Evolutionary conservation across 2,329 filamentous ascomycete species (phyloP).

Genomic region (Diaporthe citriasiana): DNA sequence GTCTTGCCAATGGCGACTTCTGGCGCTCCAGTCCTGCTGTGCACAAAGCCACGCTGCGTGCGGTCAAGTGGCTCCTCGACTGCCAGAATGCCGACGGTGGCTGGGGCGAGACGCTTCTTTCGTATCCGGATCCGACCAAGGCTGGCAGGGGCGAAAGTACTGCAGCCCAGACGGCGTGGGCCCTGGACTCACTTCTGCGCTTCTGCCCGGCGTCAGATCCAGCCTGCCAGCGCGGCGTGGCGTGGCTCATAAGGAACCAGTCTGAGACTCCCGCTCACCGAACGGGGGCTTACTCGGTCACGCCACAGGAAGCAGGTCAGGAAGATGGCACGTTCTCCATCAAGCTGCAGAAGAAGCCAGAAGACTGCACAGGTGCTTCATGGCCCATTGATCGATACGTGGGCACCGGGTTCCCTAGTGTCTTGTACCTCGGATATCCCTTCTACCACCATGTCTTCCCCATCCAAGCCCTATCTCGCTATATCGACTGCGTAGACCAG

Average conservation of each 20-base stretch:
- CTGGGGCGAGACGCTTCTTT: conserved; percentile 19
- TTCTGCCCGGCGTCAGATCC: background rate
- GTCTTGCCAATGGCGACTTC: conserved; percentile 6
- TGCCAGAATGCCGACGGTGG: conserved; percentile 18
- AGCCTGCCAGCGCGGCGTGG: conserved; percentile 7
- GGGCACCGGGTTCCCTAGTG: conserved; percentile 4
- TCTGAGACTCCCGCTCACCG: background rate
- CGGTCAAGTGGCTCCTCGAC: conserved; percentile 9
- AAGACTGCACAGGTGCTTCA: background rate
- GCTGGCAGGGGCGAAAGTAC: conserved; percentile 11
- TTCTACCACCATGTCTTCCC: conserved; percentile 20
- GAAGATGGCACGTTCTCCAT: conserved; percentile 16
- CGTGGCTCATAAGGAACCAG: conserved; percentile 20
- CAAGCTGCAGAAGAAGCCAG: background rate
- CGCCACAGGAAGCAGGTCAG: background rate
- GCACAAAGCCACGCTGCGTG: conserved; percentile 1
- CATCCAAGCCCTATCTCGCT: conserved; percentile 10
- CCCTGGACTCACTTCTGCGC: conserved; percentile 3
- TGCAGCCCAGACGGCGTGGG: conserved; percentile 10
- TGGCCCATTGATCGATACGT: conserved; percentile 6
- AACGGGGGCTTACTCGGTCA: conserved; percentile 13
- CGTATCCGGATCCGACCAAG: background rate
- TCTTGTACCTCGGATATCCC: conserved; percentile 17
- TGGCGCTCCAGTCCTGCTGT: background rate
- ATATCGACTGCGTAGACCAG: conserved; percentile 6